phyloP scores from a whole-genome alignment of 495 filamentous ascomycete species.

The Chaetomium cochliodes region DNA sequence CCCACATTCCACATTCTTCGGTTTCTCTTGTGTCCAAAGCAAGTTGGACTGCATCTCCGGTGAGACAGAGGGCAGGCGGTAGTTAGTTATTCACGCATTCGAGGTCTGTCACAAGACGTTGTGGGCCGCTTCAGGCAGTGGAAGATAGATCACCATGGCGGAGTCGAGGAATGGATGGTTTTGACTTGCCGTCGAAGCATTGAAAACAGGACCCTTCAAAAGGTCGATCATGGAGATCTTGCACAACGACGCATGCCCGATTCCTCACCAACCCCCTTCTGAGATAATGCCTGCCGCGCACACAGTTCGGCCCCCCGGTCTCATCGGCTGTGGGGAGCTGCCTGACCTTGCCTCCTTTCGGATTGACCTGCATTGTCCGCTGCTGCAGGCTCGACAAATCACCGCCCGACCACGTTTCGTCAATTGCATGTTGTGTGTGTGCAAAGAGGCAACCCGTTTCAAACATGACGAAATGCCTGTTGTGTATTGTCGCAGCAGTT shows the following conservation, averaged over 20 bases:
- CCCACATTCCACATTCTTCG: not conserved
- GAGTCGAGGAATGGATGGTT: not conserved
- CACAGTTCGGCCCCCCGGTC: conserved; percentile 15
- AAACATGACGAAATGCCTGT: conserved; percentile 16
- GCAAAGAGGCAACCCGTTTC: conserved; percentile 20
- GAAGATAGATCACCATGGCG: conserved; percentile 8
- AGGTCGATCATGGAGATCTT: conserved; percentile 32
- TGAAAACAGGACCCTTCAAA: conserved; percentile 16
- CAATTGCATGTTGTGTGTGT: conserved; percentile 21
- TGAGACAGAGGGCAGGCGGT: conserved; percentile 1
- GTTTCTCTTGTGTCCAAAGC: not conserved
- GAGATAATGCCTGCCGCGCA: conserved; percentile 18
- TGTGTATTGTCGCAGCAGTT: conserved; percentile 1
- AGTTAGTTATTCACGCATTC: not conserved
- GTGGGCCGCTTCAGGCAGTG: conserved; percentile 6
- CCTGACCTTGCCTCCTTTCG: conserved; percentile 30
- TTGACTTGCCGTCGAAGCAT: conserved; percentile 17
- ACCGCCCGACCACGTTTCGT: conserved; percentile 22
- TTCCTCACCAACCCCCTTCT: conserved; percentile 17
- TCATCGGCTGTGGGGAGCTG: conserved; percentile 25
- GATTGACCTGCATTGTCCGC: conserved; percentile 30
- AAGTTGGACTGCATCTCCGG: not conserved
- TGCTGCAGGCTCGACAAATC: conserved; percentile 26
- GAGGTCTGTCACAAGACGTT: conserved; percentile 13
- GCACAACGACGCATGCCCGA: conserved; percentile 15